Conservation (phyloP, 2,329 filamentous ascomycete genomes). For the Zymoseptoria brevis region DNA sequence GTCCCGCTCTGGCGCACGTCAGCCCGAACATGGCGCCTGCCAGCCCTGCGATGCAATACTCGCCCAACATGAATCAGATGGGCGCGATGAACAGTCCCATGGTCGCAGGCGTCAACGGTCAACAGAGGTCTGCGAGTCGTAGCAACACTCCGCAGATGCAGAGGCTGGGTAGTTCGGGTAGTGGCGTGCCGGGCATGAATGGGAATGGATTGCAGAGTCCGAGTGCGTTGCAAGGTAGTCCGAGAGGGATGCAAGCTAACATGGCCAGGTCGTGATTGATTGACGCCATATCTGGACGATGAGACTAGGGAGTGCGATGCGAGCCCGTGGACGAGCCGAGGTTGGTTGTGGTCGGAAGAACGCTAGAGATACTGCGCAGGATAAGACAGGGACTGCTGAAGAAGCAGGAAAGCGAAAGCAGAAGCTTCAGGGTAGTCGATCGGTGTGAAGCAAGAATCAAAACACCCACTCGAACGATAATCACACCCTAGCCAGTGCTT, state of each 20-base stretch:
- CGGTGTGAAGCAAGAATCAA: too few relatives aligned
- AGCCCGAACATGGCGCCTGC: constrained; percentile 24
- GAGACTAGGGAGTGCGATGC: too few relatives aligned
- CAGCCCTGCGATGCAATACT: constrained; percentile 16
- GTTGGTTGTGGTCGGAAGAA: too few relatives aligned
- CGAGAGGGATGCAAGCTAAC: constrained; percentile 25
- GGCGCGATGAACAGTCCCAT: constrained; percentile 5
- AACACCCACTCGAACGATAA: too few relatives aligned
- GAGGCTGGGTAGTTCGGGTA: constrained; percentile 25
- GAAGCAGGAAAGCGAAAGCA: neutral
- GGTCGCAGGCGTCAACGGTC: constrained; percentile 5
- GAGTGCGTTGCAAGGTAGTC: constrained; percentile 25
- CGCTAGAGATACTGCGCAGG: neutral
- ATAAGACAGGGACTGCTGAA: neutral
- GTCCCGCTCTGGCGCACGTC: constrained; percentile 22
- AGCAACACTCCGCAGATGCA: constrained; percentile 29
- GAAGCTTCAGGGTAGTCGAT: neutral
- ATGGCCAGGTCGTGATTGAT: constrained; percentile 19
- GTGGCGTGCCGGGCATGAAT: constrained; percentile 15
- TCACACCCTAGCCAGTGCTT: too few relatives aligned
- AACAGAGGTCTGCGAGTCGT: constrained; percentile 20
- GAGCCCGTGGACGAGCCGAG: too few relatives aligned
- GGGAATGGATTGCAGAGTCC: constrained; percentile 26
- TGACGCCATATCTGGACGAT: too few relatives aligned
- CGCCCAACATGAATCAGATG: constrained; percentile 14